Evolutionary conservation across 2,329 filamentous ascomycete species (phyloP).

Genomic region (Emmonsia crescens): DNA sequence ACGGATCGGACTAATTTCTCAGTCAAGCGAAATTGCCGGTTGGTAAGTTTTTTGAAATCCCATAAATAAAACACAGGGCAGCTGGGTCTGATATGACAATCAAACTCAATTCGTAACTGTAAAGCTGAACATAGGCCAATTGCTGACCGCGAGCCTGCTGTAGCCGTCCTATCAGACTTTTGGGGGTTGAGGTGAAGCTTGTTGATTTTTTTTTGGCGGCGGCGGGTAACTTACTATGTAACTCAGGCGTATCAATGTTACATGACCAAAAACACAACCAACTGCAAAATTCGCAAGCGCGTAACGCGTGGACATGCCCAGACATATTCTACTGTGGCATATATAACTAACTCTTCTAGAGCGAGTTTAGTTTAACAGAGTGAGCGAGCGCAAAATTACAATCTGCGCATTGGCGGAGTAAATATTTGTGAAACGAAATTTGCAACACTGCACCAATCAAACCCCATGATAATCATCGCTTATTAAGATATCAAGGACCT

Average conservation of each 20-base stretch:
- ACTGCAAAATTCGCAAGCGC: background rate
- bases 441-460: background rate
- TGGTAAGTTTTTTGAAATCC: background rate
- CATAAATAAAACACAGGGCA: background rate
- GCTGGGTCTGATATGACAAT: background rate
- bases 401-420: too few species aligned
- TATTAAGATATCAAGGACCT: slow-evolving; percentile 1
- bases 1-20: slow-evolving; percentile 4
- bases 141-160: background rate
- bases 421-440: slow-evolving; percentile 3
- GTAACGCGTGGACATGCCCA: background rate
- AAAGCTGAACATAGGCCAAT: background rate
- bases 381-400: too few species aligned
- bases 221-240: background rate
- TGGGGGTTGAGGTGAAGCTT: background rate
- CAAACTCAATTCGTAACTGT: background rate
- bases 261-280: background rate
- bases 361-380: too few species aligned
- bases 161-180: background rate
- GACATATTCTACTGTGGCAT: too few species aligned
- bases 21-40: slow-evolving; percentile 1
- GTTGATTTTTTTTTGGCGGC: background rate
- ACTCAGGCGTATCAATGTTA: background rate
- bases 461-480: background rate
- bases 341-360: too few species aligned